phyloP scores from a whole-genome alignment of 2,329 filamentous ascomycete genomes.

The Colletotrichum higginsianum region DNA sequence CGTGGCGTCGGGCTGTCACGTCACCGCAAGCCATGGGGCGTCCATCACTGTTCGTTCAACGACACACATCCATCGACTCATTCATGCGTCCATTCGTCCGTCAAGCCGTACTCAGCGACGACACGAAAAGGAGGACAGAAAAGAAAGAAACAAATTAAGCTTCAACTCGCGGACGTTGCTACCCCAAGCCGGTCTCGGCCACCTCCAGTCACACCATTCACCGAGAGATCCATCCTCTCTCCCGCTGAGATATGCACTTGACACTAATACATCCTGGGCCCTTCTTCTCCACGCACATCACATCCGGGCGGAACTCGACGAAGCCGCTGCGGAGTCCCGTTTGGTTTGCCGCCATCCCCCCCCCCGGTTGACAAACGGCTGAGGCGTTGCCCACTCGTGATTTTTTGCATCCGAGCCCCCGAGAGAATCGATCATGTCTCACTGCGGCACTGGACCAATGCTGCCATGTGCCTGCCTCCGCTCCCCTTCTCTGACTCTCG shows the following conservation, averaged over 20 bases:
- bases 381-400: slow-evolving; percentile 21
- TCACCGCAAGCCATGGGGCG: slow-evolving; percentile 19
- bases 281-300: slow-evolving; percentile 30
- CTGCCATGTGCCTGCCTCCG: neutral
- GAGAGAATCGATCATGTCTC: slow-evolving; percentile 33
- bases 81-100: neutral
- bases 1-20: slow-evolving; percentile 29
- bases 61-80: slow-evolving; percentile 11
- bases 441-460: slow-evolving; percentile 21
- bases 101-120: neutral
- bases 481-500: neutral
- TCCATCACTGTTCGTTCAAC: slow-evolving; percentile 18
- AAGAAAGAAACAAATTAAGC: slow-evolving; percentile 38
- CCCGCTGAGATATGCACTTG: neutral
- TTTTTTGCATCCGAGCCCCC: slow-evolving; percentile 13
- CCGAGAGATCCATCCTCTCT: neutral
- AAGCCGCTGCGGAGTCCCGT: slow-evolving; percentile 41
- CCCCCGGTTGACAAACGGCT: slow-evolving; percentile 34
- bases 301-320: slow-evolving; percentile 30
- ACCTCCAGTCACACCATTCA: slow-evolving; percentile 7
- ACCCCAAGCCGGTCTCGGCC: slow-evolving; percentile 9
- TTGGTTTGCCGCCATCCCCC: slow-evolving; percentile 36
- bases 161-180: slow-evolving; percentile 27
- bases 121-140: neutral
- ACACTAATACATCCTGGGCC: slow-evolving; percentile 17